Evolutionary conservation across 2,329 filamentous ascomycete genomes (phyloP), one percentile per base, ranked within the genome.

Genomic region (Aspergillus sp.): DNA sequence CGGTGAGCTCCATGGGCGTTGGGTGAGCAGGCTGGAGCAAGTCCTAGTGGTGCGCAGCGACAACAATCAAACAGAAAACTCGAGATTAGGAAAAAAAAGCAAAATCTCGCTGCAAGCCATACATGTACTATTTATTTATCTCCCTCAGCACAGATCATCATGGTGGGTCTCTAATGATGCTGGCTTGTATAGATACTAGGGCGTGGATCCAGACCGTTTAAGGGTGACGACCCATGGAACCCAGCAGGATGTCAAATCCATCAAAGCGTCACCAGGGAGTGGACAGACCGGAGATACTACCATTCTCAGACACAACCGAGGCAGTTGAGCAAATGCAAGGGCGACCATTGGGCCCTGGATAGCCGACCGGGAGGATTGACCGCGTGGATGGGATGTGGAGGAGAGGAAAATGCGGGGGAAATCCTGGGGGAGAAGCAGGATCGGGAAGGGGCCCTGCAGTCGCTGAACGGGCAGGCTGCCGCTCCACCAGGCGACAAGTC

Each of bases 251-350:
- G n/a, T 17, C 47, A 50, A n/a, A 6, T n/a, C 25, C 47, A 32
- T 57, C 58, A 60, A 64, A 59, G 62, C 62, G 62, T 59, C 44
- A 8, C 55, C 53, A 60, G 42, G 54, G 61, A 36, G 10, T 13
- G 5, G 32, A 13, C 10, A 60, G 36, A 61, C 62, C 58, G 60
- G 62, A 41, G 32, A n/a, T 62, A 36, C 30, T 60, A 36, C 58
- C 58, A 19, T 15, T 55, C 57, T 58, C 27, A 66, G 66, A 66
- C 62, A 65, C 64, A 69, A 62, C 71, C 71, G 71, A 73, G 71
- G 71, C 64, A 66, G 38, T 51, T 60, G 59, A 54, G 48, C 54
- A 39, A 49, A 38, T 57, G 59, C 48, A 57, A 47, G 23, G 23
- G 38, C n/a, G 42, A 54, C 30, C 54, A 47, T 21, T 54, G 48